Evolutionary conservation across 1,139 yeast species (phyloP), one percentile per base, ranked within the genome.

Genomic region (Kazachstania sp.): DNA sequence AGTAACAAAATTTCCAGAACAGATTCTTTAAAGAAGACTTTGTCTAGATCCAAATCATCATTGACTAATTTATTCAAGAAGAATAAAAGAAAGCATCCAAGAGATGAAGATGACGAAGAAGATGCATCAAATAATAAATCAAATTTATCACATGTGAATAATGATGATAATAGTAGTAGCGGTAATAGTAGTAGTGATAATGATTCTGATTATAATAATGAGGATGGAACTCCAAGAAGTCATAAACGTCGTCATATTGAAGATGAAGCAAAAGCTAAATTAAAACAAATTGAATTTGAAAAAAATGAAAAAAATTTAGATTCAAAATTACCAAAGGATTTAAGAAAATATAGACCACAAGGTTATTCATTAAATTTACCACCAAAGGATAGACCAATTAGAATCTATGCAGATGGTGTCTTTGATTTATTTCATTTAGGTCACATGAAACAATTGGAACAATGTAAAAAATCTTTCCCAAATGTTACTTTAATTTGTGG

Each of bases 351-450:
- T 63, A 75, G 94, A 58, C 95, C 95, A 9, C 64, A 63, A 28
- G 95, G 95, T 0, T 82, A 63, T 64, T 69, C 70, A 55, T 79
- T 92, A 67, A 87, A 86, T 57, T 58, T 82, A 28, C 98, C 98
- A 3, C 95, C 97, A 1, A 71, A 68, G 13, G 95, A 84, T 63
- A 75, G 97, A 51, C 92, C 96, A 1, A 81, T 92, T 36, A 76
- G 98, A 52, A 78, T 92, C 23, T 92, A 92, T 63, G 98, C 98
- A 5, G 98, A 92, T 67, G 98, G 98, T 43, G 97, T 92, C 20
- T 92, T 92, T 71, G 98, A 92, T 68, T 72, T 92, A 55, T 92
- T 92, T 70, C 98, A 92, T 67, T 69, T 92, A 61, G 98, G 98
- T 23, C 98, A 92, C 65, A 92, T 92, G 97, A 81, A 86, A 61